Evolutionary conservation across 1,139 yeast genomes (phyloP), one percentile per base, ranked within the genome.

Genomic region (Pneumocystis murina): DNA sequence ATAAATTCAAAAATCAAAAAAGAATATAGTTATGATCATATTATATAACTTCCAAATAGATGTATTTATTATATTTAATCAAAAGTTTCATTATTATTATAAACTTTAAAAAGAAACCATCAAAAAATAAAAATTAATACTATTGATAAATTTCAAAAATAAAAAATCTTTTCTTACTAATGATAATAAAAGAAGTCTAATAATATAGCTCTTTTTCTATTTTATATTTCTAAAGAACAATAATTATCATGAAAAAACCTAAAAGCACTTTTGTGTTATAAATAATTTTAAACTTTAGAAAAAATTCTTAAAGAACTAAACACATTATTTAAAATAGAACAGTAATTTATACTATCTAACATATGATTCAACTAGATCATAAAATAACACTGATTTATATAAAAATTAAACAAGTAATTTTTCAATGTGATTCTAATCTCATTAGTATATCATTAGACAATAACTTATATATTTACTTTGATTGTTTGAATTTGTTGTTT

Each of bases 391-490:
- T 24, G 2, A 14, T 38, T 38, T 38, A 38, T 38, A 24, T 48
- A 24, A 48, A 41, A 12, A 48, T 12, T 48, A 48, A 48, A 48
- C n/a, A 24, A 48, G 55, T 7, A 48, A 12, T 48, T 48, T 48
- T 48, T 48, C 55, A 48, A 48, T 48, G 24, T 16, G 24, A 48
- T 48, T 48, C 55, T 48, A 24, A 20, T 48, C 10, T 3, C 33
- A 48, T 48, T 48, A 48, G 10, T 48, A 12, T 24, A 12, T 24
- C 70, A 78, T 86, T 92, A 76, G 92, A 92, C 78, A 94, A 85
- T 77, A 94, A 84, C 74, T 97, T 88, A 82, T 94, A 98, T 77
- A 94, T 92, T 87, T 91, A 91, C 81, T 92, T 92, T 94, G 79
- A 91, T 90, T 76, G 87, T 89, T 79, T 87, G 90, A 79, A 92